A percentile compares a stretch with the other conserved stretches of the same genome.
Evolutionary conservation across 208 protist genomes (phyloP).

Genomic region (Leishmania guyanensis): DNA sequence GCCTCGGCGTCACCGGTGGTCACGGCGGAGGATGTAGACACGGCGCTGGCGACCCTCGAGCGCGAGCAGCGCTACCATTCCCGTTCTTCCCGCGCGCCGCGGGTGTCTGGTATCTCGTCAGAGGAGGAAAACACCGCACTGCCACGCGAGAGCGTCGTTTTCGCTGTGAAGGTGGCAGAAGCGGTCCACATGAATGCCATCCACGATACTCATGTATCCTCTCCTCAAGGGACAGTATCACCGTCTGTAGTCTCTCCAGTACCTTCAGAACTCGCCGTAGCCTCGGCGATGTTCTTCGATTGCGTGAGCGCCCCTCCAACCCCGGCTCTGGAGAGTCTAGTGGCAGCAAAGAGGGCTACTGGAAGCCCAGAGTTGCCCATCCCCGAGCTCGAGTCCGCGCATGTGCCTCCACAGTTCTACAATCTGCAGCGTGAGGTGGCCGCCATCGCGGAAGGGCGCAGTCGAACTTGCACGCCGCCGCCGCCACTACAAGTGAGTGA

Average conservation of each 20-base stretch:
- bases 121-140: not conserved
- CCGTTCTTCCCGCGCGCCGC: constrained; percentile 14
- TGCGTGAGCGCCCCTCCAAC: constrained; percentile 52
- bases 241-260: constrained; percentile 11
- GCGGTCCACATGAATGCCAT: not conserved
- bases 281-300: constrained; percentile 58
- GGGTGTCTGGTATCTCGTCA: not conserved
- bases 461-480: constrained; percentile 16
- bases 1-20: constrained; percentile 25
- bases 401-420: constrained; percentile 45
- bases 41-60: constrained; percentile 14
- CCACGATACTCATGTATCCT: not conserved
- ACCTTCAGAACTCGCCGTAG: constrained; percentile 17
- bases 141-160: not conserved
- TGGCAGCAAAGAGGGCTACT: not conserved
- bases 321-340: constrained; percentile 17
- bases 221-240: not conserved
- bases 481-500: constrained; percentile 15
- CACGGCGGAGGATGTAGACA: constrained; percentile 23
- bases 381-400: not conserved
- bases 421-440: constrained; percentile 46
- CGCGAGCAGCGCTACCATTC: constrained; percentile 18
- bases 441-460: constrained; percentile 45
- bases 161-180: not conserved
- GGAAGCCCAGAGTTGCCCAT: not conserved